Percentiles rank a stretch among this genome's conserved stretches.
Conservation (phyloP, 1,284 basidiomycete species). For the Microbotryum saponariae region DNA sequence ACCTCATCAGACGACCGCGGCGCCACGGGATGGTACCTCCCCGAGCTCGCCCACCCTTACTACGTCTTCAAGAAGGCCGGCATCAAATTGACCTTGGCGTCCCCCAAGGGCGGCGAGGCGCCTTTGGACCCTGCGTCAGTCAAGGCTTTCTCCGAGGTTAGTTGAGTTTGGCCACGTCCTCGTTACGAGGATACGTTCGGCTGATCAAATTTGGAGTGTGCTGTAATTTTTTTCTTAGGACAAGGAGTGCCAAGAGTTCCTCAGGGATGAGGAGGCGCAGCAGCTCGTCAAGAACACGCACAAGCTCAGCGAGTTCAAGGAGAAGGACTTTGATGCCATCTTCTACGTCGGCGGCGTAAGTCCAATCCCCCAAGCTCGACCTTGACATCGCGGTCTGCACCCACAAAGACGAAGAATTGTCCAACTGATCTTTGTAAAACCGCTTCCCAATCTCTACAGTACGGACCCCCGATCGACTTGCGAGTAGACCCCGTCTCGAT, state of each 20-base stretch:
- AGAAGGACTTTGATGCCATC: conserved; percentile 59
- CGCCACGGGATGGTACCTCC: conserved; percentile 46
- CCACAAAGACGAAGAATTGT: too few species aligned
- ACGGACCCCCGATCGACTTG: too few species aligned
- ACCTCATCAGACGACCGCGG: neutral
- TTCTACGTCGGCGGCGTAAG: conserved; percentile 62
- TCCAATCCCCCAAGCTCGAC: too few species aligned
- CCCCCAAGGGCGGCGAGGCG: conserved; percentile 64
- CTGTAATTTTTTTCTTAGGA: conserved; percentile 42
- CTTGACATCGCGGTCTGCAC: too few species aligned
- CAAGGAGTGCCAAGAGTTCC: conserved; percentile 54
- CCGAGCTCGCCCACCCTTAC: conserved; percentile 74
- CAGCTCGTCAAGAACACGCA: conserved; percentile 55
- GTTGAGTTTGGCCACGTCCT: too few species aligned
- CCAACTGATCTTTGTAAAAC: too few species aligned
- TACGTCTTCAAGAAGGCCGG: conserved; percentile 54
- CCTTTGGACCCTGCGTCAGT: conserved; percentile 46
- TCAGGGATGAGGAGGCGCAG: conserved; percentile 53
- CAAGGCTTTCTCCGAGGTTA: conserved; percentile 47
- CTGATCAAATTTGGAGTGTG: too few species aligned
- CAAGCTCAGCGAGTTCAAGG: conserved; percentile 52
- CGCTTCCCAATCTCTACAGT: too few species aligned
- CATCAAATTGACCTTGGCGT: conserved; percentile 59
- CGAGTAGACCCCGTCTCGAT: too few species aligned
- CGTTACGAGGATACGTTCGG: too few species aligned